Evolutionary conservation across 805 yeast genomes (phyloP), one percentile per base, ranked within the genome.

Genomic region (Metschnikowia hibisci): DNA sequence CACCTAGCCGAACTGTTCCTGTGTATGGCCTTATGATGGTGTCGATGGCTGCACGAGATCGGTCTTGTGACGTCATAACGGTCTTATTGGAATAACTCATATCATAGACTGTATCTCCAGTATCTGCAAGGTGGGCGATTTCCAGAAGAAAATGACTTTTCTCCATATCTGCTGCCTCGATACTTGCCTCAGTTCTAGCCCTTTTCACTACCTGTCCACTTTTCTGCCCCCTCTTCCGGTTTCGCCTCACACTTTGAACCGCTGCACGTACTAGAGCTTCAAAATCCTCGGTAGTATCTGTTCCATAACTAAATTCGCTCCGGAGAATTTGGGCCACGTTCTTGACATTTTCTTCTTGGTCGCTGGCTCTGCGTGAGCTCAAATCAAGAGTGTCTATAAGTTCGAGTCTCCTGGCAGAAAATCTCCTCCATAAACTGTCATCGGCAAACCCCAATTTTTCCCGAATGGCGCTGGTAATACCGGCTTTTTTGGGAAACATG

Each of bases 221-320:
- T 47, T 69, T 66, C 18, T 68, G 56, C n/a, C 68, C 77, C 50
- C 96, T 64, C 57, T 84, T 87, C 46, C 96, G 74, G 61, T 91
- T 91, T 51, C 99, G 71, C 48, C 98, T 70, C 1, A 87, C 97
- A 40, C 95, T 83, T 63, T 91, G 99, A 22, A 91, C 83, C 1
- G 96, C 98, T 8, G 96, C 95, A 29, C 96, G 71, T 0, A 93
- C 97, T 28, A 91, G 72, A 60, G 84, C 86, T 62, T 89, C 96
- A 60, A 91, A 91, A 51, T 93, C 98, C 1, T 70, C 63, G 22
- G 80, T 65, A 11, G 79, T 73, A 5, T 73, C 74, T 2, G 63
- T 64, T 2, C 83, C 77, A 59, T 81, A 90, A 4, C 80, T 78
- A 55, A 87, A 93, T 64, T 93, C 99, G 2, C 73, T 69, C 55